Percentiles rank a stretch among this genome's conserved stretches.
Conservation (phyloP, 768 basidiomycete genomes). For the Suillus decipiens region DNA sequence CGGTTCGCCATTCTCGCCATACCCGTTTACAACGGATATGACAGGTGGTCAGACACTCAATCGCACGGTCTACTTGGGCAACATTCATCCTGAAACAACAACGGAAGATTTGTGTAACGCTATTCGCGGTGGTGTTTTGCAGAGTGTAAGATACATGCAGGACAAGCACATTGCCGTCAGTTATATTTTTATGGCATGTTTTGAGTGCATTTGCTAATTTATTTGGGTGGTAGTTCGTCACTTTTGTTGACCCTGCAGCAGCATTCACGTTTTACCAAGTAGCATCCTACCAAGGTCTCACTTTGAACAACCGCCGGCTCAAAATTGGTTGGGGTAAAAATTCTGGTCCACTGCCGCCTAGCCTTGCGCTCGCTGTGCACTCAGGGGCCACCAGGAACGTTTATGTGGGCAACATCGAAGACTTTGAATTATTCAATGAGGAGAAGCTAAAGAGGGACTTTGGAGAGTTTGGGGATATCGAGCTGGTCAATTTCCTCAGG, state of each 20-base stretch:
- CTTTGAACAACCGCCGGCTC: constrained; percentile 88
- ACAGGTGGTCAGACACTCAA: constrained; percentile 66
- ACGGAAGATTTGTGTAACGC: constrained; percentile 96
- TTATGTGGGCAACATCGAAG: constrained; percentile 93
- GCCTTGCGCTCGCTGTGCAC: constrained; percentile 86
- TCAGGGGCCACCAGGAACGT: constrained; percentile 95
- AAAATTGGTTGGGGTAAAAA: constrained; percentile 99
- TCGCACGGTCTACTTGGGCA: constrained; percentile 92
- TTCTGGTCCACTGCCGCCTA: constrained; percentile 82
- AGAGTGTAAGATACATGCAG: constrained; percentile 93
- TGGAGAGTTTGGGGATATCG: constrained; percentile 94
- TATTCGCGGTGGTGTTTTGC: constrained; percentile 93
- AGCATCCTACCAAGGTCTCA: constrained; percentile 86
- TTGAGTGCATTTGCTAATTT: constrained; percentile 10
- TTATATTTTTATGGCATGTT: constrained; percentile 20
- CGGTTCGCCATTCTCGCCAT: constrained; percentile 45
- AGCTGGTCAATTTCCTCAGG: constrained; percentile 93
- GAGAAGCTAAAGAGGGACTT: constrained; percentile 92
- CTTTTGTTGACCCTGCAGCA: constrained; percentile 91
- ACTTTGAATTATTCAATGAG: constrained; percentile 90
- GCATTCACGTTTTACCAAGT: constrained; percentile 95
- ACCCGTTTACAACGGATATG: constrained; percentile 50
- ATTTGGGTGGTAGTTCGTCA: constrained; percentile 69
- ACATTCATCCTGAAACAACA: constrained; percentile 95
- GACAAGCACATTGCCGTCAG: constrained; percentile 96